Base-by-base conservation (phyloP, 2,329 filamentous ascomycete species). In the Hawksworthiomyces lignivorus region DNA sequence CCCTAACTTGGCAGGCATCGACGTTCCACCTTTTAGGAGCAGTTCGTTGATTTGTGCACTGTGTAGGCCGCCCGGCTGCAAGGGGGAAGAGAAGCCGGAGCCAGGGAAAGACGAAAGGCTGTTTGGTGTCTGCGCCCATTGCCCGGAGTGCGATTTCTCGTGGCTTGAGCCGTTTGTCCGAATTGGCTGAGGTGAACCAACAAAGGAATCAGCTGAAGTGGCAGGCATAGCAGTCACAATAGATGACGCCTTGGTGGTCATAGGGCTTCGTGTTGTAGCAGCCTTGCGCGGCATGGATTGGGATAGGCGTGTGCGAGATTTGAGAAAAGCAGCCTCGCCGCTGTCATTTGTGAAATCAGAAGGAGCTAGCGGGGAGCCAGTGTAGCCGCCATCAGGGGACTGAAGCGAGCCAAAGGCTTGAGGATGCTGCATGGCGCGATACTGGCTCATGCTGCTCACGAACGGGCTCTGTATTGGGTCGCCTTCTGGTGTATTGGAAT, bases 381-480 rank as follows among this genome's bases (percentile, higher is more conserved):
- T 64, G 47, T 71, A 75, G 1, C 68, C 70, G 36, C 67, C 60
- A 14, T 17, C n/a, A 9, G 72, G 70, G 11, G 71, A 73, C 43
- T 74, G 71, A 7, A 76, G 55, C 3, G 76, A 75, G 45, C 68
- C 69, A 46, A 80, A 75, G 14, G 72, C 66, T 41, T 75, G 70
- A 14, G 70, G 68, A 56, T 74, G 71, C 56, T 79, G 75, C 54
- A 84, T 80, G 45, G 77, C 75, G 33, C 84, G 78, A 60, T 87
- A 94, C 50, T 88, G 84, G 27, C 73, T 72, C 67, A 89, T 92
- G 56, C 75, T 80, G 52, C 84, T 77, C 31, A 85, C 75, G 56
- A 88, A 96, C 0, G 90, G 90, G 54, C 88, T 96, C 56, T 94
- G 86, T 47, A 95, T 90, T 6, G 90, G 88, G 40, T 87, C 84